Evolutionary conservation across 495 filamentous ascomycete genomes (phyloP).

Genomic region (Neurospora sp.): DNA sequence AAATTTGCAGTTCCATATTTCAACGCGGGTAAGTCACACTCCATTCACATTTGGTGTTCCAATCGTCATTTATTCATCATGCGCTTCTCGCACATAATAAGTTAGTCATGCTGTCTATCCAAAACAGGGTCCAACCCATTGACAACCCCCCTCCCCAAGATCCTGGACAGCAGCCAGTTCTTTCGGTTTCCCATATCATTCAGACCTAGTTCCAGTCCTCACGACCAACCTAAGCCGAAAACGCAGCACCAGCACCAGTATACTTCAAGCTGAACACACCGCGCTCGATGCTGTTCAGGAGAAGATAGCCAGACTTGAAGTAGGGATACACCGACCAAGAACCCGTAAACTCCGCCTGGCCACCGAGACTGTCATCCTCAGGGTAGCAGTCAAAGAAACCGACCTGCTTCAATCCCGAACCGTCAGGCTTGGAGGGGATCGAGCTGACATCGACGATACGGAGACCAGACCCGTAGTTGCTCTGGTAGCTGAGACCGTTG

Average conservation of each 20-base stretch:
- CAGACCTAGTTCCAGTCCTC: neutral
- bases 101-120: neutral
- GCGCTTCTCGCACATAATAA: too few species aligned
- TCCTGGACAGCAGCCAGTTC: neutral
- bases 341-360: conserved; percentile 45
- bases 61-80: too few species aligned
- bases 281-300: conserved; percentile 52
- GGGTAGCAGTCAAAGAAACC: conserved; percentile 51
- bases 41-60: too few species aligned
- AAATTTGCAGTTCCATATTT: too few species aligned
- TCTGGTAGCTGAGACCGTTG: conserved; percentile 44
- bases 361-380: conserved; percentile 45
- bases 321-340: conserved; percentile 48
- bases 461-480: conserved; percentile 48
- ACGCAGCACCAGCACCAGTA: conserved; percentile 3
- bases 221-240: neutral
- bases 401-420: conserved; percentile 38
- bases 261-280: conserved; percentile 44
- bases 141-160: neutral
- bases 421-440: conserved; percentile 41
- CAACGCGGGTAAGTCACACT: too few species aligned
- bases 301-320: conserved; percentile 47
- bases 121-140: neutral
- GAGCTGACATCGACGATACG: conserved; percentile 44
- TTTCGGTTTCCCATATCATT: neutral